Conservation (phyloP, 164 flowering plant species). For the Liriodendron chinense region DNA sequence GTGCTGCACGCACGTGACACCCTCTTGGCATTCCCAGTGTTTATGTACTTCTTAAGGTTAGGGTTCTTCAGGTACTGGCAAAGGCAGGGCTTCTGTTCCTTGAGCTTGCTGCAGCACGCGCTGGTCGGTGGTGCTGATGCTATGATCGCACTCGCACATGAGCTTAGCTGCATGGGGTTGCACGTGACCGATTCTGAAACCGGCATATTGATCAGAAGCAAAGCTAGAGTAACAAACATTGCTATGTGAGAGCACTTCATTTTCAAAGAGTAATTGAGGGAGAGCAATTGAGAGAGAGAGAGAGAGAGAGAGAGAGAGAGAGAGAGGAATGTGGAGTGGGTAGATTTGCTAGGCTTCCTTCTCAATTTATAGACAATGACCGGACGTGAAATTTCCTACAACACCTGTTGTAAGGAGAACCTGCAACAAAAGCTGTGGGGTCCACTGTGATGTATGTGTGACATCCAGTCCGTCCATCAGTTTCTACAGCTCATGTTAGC, state of each 20-base stretch:
- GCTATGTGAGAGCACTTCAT: conserved; percentile 2
- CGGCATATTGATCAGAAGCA: background rate
- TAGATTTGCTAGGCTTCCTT: background rate
- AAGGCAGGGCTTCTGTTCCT: conserved; percentile 14
- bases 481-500: too few relatives aligned
- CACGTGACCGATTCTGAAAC: conserved; percentile 8
- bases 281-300: background rate
- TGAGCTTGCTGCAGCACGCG: conserved; percentile 7
- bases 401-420: background rate
- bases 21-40: conserved; percentile 7
- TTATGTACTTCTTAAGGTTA: conserved; percentile 1
- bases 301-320: background rate
- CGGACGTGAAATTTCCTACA: background rate
- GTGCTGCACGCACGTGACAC: conserved; percentile 1
- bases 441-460: too few relatives aligned
- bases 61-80: conserved; percentile 13
- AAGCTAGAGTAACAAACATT: background rate
- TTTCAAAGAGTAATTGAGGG: background rate
- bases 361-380: conserved; percentile 10
- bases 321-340: background rate
- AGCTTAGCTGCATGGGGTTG: background rate
- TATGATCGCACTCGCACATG: conserved; percentile 3
- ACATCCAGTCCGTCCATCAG: too few relatives aligned
- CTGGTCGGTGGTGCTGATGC: background rate
- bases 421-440: too few relatives aligned